phyloP scores from a whole-genome alignment of 371 early-diverging fungal species.

The Circinella umbellata region DNA sequence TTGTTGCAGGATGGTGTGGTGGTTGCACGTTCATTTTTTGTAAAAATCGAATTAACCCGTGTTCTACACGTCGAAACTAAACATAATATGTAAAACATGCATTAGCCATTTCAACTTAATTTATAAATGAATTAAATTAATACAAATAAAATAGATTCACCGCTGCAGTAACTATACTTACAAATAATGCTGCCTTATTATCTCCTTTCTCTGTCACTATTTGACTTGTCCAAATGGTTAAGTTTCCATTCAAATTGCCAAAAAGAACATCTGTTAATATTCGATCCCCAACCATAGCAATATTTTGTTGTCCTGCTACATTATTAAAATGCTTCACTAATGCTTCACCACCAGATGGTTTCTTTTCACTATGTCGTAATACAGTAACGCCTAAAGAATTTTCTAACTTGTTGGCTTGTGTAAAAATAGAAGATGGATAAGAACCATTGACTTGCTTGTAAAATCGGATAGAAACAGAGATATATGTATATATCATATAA shows the following conservation, averaged over 20 bases:
- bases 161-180: constrained; percentile 26
- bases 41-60: constrained; percentile 40
- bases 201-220: constrained; percentile 80
- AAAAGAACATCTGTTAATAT: constrained; percentile 87
- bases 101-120: neutral
- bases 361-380: constrained; percentile 70
- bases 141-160: neutral
- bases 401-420: constrained; percentile 55
- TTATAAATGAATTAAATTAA: neutral
- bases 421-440: constrained; percentile 2
- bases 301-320: constrained; percentile 34
- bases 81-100: constrained; percentile 5
- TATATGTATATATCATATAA: too few relatives aligned
- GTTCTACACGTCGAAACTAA: constrained; percentile 60
- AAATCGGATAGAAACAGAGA: too few relatives aligned
- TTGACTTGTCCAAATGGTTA: constrained; percentile 73
- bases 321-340: constrained; percentile 41
- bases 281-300: constrained; percentile 90
- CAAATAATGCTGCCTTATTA: constrained; percentile 72
- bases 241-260: constrained; percentile 79
- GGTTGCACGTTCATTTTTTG: constrained; percentile 34
- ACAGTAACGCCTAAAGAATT: constrained; percentile 56
- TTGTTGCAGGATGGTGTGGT: constrained; percentile 26
- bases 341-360: constrained; percentile 79
- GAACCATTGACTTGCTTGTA: too few relatives aligned